Evolutionary conservation across 306 rosid genomes (phyloP).

Genomic region (Hippophae gyantsensis): DNA sequence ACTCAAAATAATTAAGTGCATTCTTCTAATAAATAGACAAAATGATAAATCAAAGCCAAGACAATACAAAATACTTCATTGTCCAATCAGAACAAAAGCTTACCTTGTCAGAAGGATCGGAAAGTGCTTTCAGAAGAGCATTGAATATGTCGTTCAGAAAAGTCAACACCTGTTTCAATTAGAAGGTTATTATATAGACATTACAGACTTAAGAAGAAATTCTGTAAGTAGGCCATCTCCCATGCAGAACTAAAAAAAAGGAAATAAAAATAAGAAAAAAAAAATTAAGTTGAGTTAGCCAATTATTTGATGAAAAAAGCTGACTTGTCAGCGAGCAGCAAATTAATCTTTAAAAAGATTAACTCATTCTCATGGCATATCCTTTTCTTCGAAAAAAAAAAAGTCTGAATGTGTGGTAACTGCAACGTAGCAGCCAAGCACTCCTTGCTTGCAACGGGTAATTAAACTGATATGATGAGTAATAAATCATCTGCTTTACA

Average conservation of each 20-base stretch:
- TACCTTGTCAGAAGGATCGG: constrained; percentile 90
- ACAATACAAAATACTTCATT: no score
- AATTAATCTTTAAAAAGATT: no score
- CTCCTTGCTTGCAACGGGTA: background rate
- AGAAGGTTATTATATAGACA: constrained; percentile 10
- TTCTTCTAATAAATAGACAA: no score
- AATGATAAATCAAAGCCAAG: no score
- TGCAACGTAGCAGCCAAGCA: no score
- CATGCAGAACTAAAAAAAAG: no score
- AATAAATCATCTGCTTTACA: no score
- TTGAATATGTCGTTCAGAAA: constrained; percentile 69
- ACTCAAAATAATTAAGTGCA: no score
- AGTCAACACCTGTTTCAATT: constrained; percentile 58
- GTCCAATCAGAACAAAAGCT: constrained; percentile 16
- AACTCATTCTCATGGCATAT: no score
- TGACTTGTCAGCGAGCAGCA: background rate
- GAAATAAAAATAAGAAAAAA: no score
- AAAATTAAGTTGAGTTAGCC: background rate
- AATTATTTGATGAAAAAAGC: background rate
- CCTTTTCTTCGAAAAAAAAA: no score
- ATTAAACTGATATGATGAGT: background rate
- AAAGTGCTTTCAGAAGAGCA: constrained; percentile 73
- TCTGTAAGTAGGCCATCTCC: background rate
- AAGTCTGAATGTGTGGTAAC: no score
- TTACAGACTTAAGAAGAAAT: constrained; percentile 9